A percentile compares a stretch with the other conserved stretches of the same genome.
Conservation (phyloP, 768 basidiomycete species). For the Albatrellus ellisii region DNA sequence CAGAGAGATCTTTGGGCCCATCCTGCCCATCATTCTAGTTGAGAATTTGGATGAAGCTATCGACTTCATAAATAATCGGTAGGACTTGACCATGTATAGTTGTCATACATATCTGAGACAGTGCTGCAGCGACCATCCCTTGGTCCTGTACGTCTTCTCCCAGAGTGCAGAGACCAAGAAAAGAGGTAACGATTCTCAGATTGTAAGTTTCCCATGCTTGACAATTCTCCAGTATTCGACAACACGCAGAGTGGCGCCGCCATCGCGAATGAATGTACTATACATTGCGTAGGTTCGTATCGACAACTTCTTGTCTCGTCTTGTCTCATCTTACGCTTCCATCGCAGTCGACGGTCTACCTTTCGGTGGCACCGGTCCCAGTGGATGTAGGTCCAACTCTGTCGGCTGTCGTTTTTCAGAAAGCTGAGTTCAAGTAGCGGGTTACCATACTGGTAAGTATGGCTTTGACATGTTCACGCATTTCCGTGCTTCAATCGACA, state of each 20-base stretch:
- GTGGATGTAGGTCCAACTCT: slow-evolving; percentile 43
- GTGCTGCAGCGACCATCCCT: slow-evolving; percentile 48
- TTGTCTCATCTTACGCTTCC: slow-evolving; percentile 1
- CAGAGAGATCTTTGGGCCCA: slow-evolving; percentile 78
- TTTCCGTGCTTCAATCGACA: slow-evolving; percentile 38
- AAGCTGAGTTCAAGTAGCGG: slow-evolving; percentile 27
- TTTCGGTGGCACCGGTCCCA: slow-evolving; percentile 61
- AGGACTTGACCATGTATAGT: neutral
- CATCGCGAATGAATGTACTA: slow-evolving; percentile 53
- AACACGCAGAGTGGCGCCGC: slow-evolving; percentile 63
- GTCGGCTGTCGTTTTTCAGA: neutral
- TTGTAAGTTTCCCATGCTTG: too few species aligned
- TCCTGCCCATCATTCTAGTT: slow-evolving; percentile 65
- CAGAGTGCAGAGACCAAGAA: slow-evolving; percentile 41
- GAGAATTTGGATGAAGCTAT: slow-evolving; percentile 62
- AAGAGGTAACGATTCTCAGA: slow-evolving; percentile 30
- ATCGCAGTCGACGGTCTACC: slow-evolving; percentile 45
- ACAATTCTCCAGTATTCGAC: slow-evolving; percentile 35
- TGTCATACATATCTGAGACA: neutral
- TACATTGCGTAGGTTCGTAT: slow-evolving; percentile 44
- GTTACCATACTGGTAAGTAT: slow-evolving; percentile 61
- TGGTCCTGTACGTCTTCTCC: slow-evolving; percentile 70
- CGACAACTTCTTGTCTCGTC: neutral
- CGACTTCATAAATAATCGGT: slow-evolving; percentile 50
- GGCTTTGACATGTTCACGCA: slow-evolving; percentile 74